These are phyloP conservation scores for Iodosphaeria phyllophila DNA, from an alignment of 2,329 filamentous ascomycete genomes.

Conservation along the genomic window DNA sequence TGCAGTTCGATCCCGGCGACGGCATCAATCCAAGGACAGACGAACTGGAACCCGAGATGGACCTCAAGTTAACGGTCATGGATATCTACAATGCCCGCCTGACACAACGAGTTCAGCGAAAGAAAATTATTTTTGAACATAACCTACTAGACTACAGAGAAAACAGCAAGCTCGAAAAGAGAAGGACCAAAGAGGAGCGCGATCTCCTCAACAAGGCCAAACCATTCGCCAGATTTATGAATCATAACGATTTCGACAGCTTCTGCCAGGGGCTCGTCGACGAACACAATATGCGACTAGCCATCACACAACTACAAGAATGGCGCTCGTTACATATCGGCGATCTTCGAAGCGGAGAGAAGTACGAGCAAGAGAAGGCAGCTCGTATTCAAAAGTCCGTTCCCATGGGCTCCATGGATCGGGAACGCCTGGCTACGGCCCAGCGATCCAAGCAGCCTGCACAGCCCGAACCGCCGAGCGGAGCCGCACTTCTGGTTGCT, in stretches of 20 bases:
- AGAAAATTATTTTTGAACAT: conserved; percentile 94
- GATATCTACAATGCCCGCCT: conserved; percentile 92
- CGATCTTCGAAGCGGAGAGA: conserved; percentile 71
- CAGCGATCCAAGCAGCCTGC: conserved; percentile 50
- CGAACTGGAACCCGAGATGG: conserved; percentile 86
- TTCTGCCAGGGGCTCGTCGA: conserved; percentile 74
- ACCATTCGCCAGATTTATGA: conserved; percentile 94
- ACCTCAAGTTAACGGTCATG: conserved; percentile 94
- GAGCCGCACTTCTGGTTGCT: conserved; percentile 58
- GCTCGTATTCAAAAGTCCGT: conserved; percentile 48
- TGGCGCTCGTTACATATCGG: conserved; percentile 77
- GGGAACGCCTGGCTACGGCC: conserved; percentile 53
- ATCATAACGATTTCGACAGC: conserved; percentile 71
- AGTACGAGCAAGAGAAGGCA: conserved; percentile 81
- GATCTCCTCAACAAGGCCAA: conserved; percentile 87
- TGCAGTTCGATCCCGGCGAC: conserved; percentile 95
- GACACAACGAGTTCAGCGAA: conserved; percentile 79
- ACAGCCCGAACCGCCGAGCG: conserved; percentile 51
- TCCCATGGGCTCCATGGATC: conserved; percentile 68
- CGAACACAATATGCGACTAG: conserved; percentile 78
- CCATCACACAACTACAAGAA: conserved; percentile 79
- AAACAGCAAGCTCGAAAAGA: conserved; percentile 80
- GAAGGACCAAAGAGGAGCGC: conserved; percentile 83
- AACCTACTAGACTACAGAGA: conserved; percentile 84
- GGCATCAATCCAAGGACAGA: conserved; percentile 69